These are phyloP conservation scores for Wallemia hederae DNA, from an alignment of 1,284 basidiomycete genomes.

Conservation along the genomic window DNA sequence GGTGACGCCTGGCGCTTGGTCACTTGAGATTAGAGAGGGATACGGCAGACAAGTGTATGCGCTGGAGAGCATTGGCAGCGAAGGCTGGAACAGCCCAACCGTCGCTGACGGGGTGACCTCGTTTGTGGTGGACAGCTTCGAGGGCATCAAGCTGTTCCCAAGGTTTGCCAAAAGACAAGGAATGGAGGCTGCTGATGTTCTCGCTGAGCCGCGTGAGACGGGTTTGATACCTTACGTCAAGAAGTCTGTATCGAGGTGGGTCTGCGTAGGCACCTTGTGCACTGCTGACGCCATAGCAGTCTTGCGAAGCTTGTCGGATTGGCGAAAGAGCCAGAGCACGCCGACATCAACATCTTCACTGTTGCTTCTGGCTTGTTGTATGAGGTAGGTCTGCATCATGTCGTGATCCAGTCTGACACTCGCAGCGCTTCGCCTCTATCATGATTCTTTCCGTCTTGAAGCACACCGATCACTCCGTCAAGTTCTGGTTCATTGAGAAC, in stretches of 20 bases:
- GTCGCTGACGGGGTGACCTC: slow-evolving; percentile 34
- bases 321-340: slow-evolving; percentile 22
- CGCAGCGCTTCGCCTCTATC: slow-evolving; percentile 75
- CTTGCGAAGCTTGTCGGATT: slow-evolving; percentile 5
- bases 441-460: slow-evolving; percentile 89
- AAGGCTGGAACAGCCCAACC: slow-evolving; percentile 47
- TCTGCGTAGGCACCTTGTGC: slow-evolving; percentile 1
- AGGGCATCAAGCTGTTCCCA: slow-evolving; percentile 66
- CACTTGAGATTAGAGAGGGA: slow-evolving; percentile 50
- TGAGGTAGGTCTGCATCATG: slow-evolving; percentile 27
- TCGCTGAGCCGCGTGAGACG: slow-evolving; percentile 22
- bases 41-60: slow-evolving; percentile 49
- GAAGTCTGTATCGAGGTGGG: slow-evolving; percentile 25
- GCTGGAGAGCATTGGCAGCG: slow-evolving; percentile 51
- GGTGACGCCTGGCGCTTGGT: slow-evolving; percentile 61
- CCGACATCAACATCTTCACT: slow-evolving; percentile 95
- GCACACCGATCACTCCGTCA: slow-evolving; percentile 74
- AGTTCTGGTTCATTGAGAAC: slow-evolving; percentile 99
- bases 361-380: slow-evolving; percentile 88
- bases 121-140: slow-evolving; percentile 54
- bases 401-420: not conserved
- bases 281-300: not conserved
- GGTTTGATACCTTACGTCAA: slow-evolving; percentile 16
- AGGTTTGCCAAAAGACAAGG: slow-evolving; percentile 37
- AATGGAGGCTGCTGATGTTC: slow-evolving; percentile 50